Evolutionary conservation across 345 rosid species (phyloP).

Genomic region (Citrus mangshanensis): DNA sequence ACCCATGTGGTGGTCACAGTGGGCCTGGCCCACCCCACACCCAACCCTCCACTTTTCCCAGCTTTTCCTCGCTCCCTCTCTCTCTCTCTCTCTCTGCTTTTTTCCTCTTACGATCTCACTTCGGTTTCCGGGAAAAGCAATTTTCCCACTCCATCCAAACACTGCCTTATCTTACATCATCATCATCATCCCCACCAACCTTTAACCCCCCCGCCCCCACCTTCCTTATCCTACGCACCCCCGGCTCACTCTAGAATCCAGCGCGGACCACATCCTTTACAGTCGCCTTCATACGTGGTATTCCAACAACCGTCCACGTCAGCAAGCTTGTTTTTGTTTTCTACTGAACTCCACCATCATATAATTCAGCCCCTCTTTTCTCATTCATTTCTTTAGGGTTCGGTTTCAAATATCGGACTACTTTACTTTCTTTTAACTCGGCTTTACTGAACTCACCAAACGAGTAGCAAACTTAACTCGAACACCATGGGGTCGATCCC

Average conservation of each 20-base stretch:
- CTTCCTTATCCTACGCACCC: conserved; percentile 21
- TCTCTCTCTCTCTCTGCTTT: not conserved
- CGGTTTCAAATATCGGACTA: not conserved
- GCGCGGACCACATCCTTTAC: not conserved
- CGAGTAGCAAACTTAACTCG: conserved; percentile 5
- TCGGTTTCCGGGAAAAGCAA: conserved; percentile 54
- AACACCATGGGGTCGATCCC: conserved; percentile 84
- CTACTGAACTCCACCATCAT: conserved; percentile 9
- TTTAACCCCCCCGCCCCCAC: conserved; percentile 32
- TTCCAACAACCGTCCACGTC: conserved; percentile 41
- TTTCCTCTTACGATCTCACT: conserved; percentile 18
- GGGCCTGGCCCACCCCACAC: conserved; percentile 46
- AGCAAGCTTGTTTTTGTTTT: not conserved
- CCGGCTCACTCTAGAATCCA: conserved; percentile 30
- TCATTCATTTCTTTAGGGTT: conserved; percentile 37
- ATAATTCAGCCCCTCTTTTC: conserved; percentile 16
- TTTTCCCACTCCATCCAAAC: conserved; percentile 29
- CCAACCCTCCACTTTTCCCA: conserved; percentile 7
- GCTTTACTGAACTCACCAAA: conserved; percentile 18
- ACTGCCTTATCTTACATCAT: conserved; percentile 24
- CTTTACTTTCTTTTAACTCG: conserved; percentile 6
- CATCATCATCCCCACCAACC: not conserved
- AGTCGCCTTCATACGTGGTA: conserved; percentile 50
- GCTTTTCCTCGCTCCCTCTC: conserved; percentile 9
- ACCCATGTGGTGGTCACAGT: conserved; percentile 68